phyloP scores from a whole-genome alignment of 352 stramenopile genomes.

The Globisporangium camurandrum region DNA sequence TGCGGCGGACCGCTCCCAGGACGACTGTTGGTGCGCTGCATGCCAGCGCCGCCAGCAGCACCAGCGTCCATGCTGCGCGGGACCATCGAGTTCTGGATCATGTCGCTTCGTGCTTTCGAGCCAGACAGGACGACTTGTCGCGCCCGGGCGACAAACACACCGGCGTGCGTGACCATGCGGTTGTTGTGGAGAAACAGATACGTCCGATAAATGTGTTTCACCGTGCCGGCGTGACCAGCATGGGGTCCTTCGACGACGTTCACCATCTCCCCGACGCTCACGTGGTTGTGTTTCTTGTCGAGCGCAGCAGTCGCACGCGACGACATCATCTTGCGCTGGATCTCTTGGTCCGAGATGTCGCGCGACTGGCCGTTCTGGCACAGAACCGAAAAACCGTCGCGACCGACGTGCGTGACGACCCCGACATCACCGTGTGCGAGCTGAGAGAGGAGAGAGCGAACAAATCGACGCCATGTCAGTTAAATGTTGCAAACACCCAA shows the following conservation, averaged over 20 bases:
- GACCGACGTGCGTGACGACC: constrained; percentile 87
- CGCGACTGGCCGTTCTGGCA: constrained; percentile 79
- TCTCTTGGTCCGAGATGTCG: constrained; percentile 83
- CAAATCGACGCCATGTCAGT: no score
- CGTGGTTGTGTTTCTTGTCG: constrained; percentile 88
- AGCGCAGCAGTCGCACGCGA: constrained; percentile 71
- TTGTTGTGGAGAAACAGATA: constrained; percentile 90
- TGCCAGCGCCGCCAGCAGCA: no score
- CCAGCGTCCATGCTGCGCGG: constrained; percentile 45
- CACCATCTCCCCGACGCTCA: constrained; percentile 86
- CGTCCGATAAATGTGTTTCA: constrained; percentile 88
- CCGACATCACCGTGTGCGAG: constrained; percentile 82
- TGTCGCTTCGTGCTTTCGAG: constrained; percentile 80
- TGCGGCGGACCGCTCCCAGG: constrained; percentile 24
- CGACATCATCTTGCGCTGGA: constrained; percentile 84
- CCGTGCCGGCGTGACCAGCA: constrained; percentile 76
- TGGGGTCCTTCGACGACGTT: constrained; percentile 84
- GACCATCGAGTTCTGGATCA: constrained; percentile 81
- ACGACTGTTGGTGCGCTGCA: constrained; percentile 31
- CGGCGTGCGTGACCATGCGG: constrained; percentile 82
- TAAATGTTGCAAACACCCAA: no score
- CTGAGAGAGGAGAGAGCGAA: no score
- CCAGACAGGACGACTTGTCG: constrained; percentile 78
- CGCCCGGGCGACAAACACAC: constrained; percentile 84
- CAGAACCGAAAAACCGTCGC: constrained; percentile 84